Conservation (phyloP, 2,329 filamentous ascomycete species). For the Nemania bipapillata region DNA sequence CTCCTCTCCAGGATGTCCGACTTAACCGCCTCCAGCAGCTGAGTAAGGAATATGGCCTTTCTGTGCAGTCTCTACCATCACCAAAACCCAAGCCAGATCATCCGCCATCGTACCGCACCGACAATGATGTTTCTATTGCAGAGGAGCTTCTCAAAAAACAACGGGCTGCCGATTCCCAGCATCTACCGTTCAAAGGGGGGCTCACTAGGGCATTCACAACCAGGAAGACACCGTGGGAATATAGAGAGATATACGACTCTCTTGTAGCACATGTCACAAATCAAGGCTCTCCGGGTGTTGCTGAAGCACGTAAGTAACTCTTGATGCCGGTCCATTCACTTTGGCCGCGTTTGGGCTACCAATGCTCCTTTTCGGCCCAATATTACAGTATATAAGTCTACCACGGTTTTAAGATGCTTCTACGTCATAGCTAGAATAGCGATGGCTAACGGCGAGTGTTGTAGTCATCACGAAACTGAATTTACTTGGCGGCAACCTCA, state of each 20-base stretch:
- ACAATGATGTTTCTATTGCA: constrained; percentile 63
- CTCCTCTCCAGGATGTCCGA: constrained; percentile 52
- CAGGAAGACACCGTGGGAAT: constrained; percentile 64
- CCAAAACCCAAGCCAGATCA: constrained; percentile 57
- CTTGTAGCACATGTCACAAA: constrained; percentile 62
- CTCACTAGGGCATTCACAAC: constrained; percentile 60
- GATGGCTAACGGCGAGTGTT: background rate
- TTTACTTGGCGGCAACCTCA: constrained; percentile 62
- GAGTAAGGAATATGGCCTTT: constrained; percentile 63
- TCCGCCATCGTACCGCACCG: constrained; percentile 57
- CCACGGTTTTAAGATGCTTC: background rate
- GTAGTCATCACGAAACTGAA: constrained; percentile 61
- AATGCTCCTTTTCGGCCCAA: background rate
- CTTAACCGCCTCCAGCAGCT: constrained; percentile 62
- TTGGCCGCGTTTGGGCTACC: background rate
- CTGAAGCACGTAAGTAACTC: constrained; percentile 56
- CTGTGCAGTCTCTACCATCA: constrained; percentile 53
- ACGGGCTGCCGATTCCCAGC: constrained; percentile 50
- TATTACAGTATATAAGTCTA: background rate
- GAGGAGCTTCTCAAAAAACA: constrained; percentile 65
- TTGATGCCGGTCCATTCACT: background rate
- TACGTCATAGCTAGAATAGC: background rate
- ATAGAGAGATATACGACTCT: constrained; percentile 64
- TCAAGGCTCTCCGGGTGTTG: constrained; percentile 63
- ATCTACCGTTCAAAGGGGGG: constrained; percentile 54